A percentile compares a stretch with the other conserved stretches of the same genome.
Evolutionary conservation across 23 red algal genomes (phyloP).

Genomic region (Gracilaria domingensis): DNA sequence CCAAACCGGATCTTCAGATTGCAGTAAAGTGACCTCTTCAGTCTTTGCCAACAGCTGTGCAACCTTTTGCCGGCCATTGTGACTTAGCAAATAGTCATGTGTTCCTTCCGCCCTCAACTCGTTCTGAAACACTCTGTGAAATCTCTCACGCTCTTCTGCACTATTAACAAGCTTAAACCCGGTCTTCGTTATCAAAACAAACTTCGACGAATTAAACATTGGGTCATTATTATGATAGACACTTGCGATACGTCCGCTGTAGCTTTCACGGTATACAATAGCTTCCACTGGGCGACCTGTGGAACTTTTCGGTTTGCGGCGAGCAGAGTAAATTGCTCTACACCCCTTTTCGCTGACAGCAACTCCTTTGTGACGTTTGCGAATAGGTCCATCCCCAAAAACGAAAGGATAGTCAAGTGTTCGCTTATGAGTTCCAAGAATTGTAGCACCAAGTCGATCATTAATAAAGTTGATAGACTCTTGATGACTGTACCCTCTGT

Average conservation of each 20-base stretch:
- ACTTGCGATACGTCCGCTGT: background rate
- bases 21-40: constrained; percentile 5
- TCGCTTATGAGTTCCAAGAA: constrained; percentile 28
- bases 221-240: constrained; percentile 14
- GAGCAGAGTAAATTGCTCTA: constrained; percentile 22
- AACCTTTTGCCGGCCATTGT: too few species aligned
- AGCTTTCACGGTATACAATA: constrained; percentile 41
- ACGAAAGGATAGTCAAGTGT: constrained; percentile 26
- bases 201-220: constrained; percentile 8
- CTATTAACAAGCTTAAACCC: too few species aligned
- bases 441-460: constrained; percentile 12
- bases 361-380: constrained; percentile 1
- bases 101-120: background rate
- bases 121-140: background rate
- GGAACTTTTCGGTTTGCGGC: background rate
- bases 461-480: constrained; percentile 20
- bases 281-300: background rate
- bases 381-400: constrained; percentile 28
- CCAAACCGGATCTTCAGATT: constrained; percentile 37
- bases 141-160: background rate
- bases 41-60: background rate
- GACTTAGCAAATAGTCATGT: too few species aligned
- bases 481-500: constrained; percentile 16
- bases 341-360: background rate
- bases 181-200: constrained; percentile 15